Evolutionary conservation across 108 stramenopile genomes (phyloP).

Genomic region (Fragilaria radians): DNA sequence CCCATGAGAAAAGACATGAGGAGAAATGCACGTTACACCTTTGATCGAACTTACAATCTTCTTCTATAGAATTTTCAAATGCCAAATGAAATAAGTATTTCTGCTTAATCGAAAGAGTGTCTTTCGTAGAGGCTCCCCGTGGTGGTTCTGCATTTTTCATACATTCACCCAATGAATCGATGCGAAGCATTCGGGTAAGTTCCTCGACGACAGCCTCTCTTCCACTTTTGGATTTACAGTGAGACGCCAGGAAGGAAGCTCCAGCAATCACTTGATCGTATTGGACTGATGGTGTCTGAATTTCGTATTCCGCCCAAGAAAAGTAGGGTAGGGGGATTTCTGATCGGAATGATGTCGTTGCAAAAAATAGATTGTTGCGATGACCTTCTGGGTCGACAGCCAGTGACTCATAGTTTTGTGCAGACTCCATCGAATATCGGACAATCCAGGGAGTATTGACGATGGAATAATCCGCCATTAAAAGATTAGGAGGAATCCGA

Average conservation of each 20-base stretch:
- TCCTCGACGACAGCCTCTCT: conserved; percentile 46
- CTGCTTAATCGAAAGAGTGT: conserved; percentile 34
- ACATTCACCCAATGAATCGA: conserved; percentile 56
- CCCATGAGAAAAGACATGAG: not conserved
- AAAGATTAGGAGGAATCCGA: too few species aligned
- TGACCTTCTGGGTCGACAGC: not conserved
- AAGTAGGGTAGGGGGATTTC: conserved; percentile 63
- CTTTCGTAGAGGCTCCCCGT: conserved; percentile 18
- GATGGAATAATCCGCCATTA: too few species aligned
- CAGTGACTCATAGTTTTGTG: not conserved
- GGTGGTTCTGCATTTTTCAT: conserved; percentile 54
- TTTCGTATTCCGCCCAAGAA: conserved; percentile 40
- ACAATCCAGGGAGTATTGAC: not conserved
- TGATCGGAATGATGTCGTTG: conserved; percentile 62
- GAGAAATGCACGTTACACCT: not conserved
- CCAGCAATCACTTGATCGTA: conserved; percentile 48
- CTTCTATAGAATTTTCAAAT: conserved; percentile 48
- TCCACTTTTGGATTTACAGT: conserved; percentile 44
- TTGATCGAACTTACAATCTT: conserved; percentile 3
- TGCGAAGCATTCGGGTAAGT: conserved; percentile 29
- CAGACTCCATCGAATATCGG: not conserved
- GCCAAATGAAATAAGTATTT: conserved; percentile 56
- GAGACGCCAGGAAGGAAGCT: conserved; percentile 57
- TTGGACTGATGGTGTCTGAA: conserved; percentile 36
- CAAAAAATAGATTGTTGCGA: conserved; percentile 34